Conservation (phyloP, 169 alveolate genomes). For the Cryptosporidium parvum region DNA sequence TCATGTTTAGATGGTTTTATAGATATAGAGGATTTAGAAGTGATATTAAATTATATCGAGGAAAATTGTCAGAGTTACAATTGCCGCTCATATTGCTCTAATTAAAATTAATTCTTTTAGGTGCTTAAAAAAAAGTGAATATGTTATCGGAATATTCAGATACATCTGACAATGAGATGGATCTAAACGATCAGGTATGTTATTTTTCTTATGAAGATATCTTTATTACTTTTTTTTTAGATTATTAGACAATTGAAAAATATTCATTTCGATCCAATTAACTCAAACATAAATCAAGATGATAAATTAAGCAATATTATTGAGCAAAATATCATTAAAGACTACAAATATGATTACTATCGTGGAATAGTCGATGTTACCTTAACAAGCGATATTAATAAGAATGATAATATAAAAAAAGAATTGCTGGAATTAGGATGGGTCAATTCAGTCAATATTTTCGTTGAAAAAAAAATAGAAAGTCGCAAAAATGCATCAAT, state of each 20-base stretch:
- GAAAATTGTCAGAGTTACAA: neutral
- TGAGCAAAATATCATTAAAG: slow-evolving; percentile 9
- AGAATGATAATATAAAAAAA: slow-evolving; percentile 24
- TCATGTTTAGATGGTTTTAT: neutral
- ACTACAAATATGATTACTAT: slow-evolving; percentile 21
- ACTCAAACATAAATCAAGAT: neutral
- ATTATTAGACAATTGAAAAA: slow-evolving; percentile 46
- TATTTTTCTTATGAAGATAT: neutral
- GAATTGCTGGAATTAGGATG: slow-evolving; percentile 56
- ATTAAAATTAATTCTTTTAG: neutral
- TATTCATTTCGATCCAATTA: neutral
- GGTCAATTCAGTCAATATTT: slow-evolving; percentile 28
- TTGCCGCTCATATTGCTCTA: slow-evolving; percentile 8
- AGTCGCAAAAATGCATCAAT: neutral
- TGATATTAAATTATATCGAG: slow-evolving; percentile 7
- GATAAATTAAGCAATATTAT: neutral
- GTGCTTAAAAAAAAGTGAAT: neutral
- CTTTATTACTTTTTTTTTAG: slow-evolving; percentile 7
- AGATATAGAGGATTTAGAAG: neutral
- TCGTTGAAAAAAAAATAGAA: neutral
- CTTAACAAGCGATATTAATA: neutral
- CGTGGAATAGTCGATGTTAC: slow-evolving; percentile 28
- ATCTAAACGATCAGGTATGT: slow-evolving; percentile 68
- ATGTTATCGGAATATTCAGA: slow-evolving; percentile 34
- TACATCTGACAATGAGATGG: slow-evolving; percentile 61